A percentile compares a stretch with the other conserved stretches of the same genome.
Conservation (phyloP, 2,329 filamentous ascomycete genomes). For the Grosmannia penicillata region DNA sequence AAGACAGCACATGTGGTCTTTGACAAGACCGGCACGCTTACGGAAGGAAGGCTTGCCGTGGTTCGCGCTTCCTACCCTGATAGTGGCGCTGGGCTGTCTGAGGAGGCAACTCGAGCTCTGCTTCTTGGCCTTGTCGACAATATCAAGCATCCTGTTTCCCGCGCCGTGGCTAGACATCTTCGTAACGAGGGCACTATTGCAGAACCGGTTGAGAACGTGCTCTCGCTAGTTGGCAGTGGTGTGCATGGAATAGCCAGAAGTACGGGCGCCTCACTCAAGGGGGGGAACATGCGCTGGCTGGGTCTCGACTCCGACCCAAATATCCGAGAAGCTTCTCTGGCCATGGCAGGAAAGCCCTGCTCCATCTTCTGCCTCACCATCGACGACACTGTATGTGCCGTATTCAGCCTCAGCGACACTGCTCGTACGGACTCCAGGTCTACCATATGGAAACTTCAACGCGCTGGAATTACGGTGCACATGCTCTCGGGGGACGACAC, state of each 20-base stretch:
- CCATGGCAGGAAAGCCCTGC: conserved; percentile 16
- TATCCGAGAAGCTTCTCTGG: conserved; percentile 21
- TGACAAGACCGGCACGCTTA: conserved; percentile 71
- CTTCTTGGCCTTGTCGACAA: conserved; percentile 22
- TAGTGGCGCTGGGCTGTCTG: too few species aligned
- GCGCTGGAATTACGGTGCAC: conserved; percentile 26
- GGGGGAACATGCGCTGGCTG: conserved; percentile 37
- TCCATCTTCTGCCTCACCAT: conserved; percentile 34
- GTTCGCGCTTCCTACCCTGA: conserved; percentile 17
- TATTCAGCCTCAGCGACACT: conserved; percentile 31
- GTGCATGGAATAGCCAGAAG: conserved; percentile 20
- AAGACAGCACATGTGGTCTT: conserved; percentile 55
- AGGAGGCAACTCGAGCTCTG: conserved; percentile 1
- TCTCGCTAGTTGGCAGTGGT: conserved; percentile 29
- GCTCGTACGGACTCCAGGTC: conserved; percentile 26
- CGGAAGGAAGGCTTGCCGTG: conserved; percentile 37
- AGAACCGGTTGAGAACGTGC: conserved; percentile 15
- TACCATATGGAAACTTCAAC: conserved; percentile 21
- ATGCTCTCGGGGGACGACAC: conserved; percentile 38
- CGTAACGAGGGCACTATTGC: conserved; percentile 9
- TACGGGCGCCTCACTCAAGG: conserved; percentile 20
- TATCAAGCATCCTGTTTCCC: conserved; percentile 39
- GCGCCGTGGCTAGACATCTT: conserved; percentile 20
- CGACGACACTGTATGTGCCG: conserved; percentile 19
- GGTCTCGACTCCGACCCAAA: conserved; percentile 14